A percentile compares a stretch with the other conserved stretches of the same genome.
Evolutionary conservation across 305 asterid genomes (phyloP).

Genomic region (Lippia alba): DNA sequence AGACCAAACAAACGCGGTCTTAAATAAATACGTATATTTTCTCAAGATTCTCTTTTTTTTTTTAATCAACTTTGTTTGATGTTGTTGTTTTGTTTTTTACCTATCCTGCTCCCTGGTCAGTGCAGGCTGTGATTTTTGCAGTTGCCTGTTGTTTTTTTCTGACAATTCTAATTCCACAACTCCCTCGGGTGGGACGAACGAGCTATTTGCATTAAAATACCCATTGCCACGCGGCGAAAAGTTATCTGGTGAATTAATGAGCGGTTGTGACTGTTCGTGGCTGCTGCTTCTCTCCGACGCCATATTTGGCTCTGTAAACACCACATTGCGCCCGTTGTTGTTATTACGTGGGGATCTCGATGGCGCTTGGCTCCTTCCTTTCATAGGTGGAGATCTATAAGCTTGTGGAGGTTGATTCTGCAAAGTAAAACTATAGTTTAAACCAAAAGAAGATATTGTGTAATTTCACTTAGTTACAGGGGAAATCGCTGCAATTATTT

Average conservation of each 20-base stretch:
- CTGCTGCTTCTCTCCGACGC: conserved; percentile 46
- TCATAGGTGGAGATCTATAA: conserved; percentile 46
- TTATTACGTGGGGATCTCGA: conserved; percentile 48
- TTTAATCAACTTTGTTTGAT: too few relatives aligned
- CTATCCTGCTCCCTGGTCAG: conserved; percentile 56
- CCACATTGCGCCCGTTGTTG: conserved; percentile 39
- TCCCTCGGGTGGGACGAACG: conserved; percentile 43
- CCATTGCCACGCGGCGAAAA: conserved; percentile 52
- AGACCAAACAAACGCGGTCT: conserved; percentile 36
- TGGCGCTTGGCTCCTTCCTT: conserved; percentile 49
- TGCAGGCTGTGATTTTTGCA: conserved; percentile 43
- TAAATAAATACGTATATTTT: conserved; percentile 13
- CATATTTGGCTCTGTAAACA: conserved; percentile 44
- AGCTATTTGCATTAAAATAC: conserved; percentile 38
- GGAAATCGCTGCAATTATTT: background rate
- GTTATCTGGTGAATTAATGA: conserved; percentile 18
- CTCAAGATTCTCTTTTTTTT: conserved; percentile 20
- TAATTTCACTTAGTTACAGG: background rate
- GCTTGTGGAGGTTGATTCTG: conserved; percentile 60
- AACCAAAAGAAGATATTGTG: background rate
- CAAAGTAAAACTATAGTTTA: conserved; percentile 16
- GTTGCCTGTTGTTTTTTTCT: conserved; percentile 49
- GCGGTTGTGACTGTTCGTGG: conserved; percentile 43
- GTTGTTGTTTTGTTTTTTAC: conserved; percentile 41
- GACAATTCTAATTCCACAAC: conserved; percentile 42